Base-by-base conservation (phyloP, 306 rosid genomes). In the Comarum palustre region DNA sequence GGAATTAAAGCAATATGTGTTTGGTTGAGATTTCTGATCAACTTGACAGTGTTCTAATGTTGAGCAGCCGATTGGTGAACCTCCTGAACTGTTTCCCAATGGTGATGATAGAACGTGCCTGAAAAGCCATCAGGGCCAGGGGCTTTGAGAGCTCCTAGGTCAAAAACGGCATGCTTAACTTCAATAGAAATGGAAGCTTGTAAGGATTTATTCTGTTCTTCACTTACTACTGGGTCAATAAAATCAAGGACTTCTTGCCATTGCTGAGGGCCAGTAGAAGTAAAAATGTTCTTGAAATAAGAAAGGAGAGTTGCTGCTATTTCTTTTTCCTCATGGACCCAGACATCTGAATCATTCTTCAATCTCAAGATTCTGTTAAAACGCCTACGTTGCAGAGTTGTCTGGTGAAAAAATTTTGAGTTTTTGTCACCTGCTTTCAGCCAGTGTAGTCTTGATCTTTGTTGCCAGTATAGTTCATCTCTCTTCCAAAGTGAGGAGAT, bases 41-140 rank as follows among this genome's bases (percentile, higher is more conserved):
- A 17, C 12, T 15, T 11, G 0, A 6, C 0, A 5, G 9, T 4
- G 5, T 10, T 4, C 4, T 15, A 0, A 0, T 2, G 17, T 0
- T 17, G 8, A 11, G 6, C 5, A 2, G 48, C 48, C 3, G 48
- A 45, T 45, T 12, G 16, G 0, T 12, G 17, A 0, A 45, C 48
- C 5, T 13, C 16, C 13, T 13, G 48, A 0, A 45, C 17, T 12
- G 17, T 41, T 1, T 65, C 34, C 36, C 13, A 65, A 2, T 41
- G 39, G 0, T 17, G 2, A 1, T 65, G 51, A 0, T 65, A 41
- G 52, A 41, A 65, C 0, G 14, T 13, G 0, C 70, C 34, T 0
- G 7, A 8, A n/a, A 20, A 65, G 0, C 19, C 34, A 4, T 65
- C 13, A 0, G 3, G 51, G 1, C 51, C 20, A 0, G 2, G 20